Conservation (phyloP, 805 yeast genomes). For the Candida endomychidarum region DNA sequence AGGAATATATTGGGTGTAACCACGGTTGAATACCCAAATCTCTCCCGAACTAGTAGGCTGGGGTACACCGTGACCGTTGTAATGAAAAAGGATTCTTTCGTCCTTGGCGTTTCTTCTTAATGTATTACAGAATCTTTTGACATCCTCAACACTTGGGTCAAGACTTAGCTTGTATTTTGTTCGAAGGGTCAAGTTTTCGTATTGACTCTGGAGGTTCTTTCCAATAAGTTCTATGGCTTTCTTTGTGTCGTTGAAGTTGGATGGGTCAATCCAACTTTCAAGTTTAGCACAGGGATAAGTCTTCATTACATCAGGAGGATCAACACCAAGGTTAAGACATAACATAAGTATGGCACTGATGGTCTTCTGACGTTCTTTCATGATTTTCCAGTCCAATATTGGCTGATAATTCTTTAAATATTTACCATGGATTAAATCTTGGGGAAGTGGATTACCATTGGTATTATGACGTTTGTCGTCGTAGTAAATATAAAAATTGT, state of each 20-base stretch:
- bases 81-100: constrained; percentile 89
- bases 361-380: constrained; percentile 88
- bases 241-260: constrained; percentile 75
- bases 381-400: constrained; percentile 85
- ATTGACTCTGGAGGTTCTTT: constrained; percentile 80
- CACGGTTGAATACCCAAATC: constrained; percentile 97
- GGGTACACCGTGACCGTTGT: constrained; percentile 98
- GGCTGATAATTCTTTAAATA: constrained; percentile 58
- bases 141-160: constrained; percentile 95
- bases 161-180: constrained; percentile 87
- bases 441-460: constrained; percentile 75
- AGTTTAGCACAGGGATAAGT: constrained; percentile 89
- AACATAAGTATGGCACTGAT: constrained; percentile 89
- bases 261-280: constrained; percentile 94
- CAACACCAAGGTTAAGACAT: constrained; percentile 91
- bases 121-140: constrained; percentile 86
- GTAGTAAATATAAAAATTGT: constrained; percentile 77
- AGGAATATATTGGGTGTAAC: constrained; percentile 96
- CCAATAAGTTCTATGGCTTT: constrained; percentile 92
- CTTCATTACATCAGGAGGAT: constrained; percentile 93
- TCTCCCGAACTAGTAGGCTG: constrained; percentile 96
- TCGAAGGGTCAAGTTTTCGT: constrained; percentile 82
- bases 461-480: constrained; percentile 92
- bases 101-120: constrained; percentile 88
- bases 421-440: constrained; percentile 48